Evolutionary conservation across 129 eudicot genomes (phyloP).

Genomic region (Chrysanthemum lavandulifolium): DNA sequence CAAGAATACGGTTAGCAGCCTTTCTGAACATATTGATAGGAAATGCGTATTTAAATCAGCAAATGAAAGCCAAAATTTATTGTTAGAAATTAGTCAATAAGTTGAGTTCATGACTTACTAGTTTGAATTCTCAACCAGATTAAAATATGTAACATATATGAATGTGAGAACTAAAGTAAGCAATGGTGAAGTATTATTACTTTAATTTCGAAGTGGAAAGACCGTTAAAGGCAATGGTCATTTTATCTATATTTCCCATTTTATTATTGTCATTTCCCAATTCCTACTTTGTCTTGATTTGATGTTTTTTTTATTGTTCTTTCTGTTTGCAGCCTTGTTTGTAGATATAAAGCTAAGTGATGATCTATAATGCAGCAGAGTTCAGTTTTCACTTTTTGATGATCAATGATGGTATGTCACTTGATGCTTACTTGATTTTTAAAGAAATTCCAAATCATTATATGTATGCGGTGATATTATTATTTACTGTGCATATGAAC

Average conservation of each 20-base stretch:
- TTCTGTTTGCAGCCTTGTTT: slow-evolving; percentile 9
- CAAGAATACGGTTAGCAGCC: too few relatives aligned
- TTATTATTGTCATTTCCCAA: not conserved
- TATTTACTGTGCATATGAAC: slow-evolving; percentile 13
- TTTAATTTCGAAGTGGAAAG: not conserved
- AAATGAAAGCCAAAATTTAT: too few relatives aligned
- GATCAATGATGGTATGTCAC: slow-evolving; percentile 26
- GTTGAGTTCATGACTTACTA: too few relatives aligned
- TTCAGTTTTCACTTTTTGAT: not conserved
- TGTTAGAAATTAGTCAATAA: too few relatives aligned
- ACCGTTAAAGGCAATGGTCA: not conserved
- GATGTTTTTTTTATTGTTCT: slow-evolving; percentile 10
- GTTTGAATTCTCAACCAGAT: too few relatives aligned
- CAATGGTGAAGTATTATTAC: not conserved
- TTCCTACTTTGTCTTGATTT: not conserved
- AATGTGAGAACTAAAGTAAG: not conserved
- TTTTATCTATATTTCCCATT: slow-evolving; percentile 1
- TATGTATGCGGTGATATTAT: not conserved
- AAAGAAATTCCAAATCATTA: not conserved
- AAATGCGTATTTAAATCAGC: too few relatives aligned
- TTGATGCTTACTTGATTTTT: slow-evolving; percentile 4
- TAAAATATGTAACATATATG: not conserved
- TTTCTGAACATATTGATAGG: too few relatives aligned
- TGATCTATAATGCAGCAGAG: not conserved
- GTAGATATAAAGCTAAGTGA: not conserved